phyloP scores from a whole-genome alignment of 176 grass and related monocot genomes.

The Carex pumila region DNA sequence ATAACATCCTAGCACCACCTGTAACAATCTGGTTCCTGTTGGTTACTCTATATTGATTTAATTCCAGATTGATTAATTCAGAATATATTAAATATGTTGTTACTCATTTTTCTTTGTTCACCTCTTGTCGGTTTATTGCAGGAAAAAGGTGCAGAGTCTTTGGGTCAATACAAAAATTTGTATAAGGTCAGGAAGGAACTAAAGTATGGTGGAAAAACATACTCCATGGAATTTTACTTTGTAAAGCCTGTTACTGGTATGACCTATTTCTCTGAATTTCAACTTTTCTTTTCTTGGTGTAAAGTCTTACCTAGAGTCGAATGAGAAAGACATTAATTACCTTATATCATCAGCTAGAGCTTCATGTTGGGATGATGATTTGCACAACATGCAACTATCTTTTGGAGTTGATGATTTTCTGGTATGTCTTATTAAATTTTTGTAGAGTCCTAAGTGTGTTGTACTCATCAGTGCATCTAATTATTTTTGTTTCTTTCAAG shows the following conservation, averaged over 20 bases:
- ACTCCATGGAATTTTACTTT: constrained; percentile 85
- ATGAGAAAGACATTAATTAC: not conserved
- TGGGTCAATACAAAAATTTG: constrained; percentile 53
- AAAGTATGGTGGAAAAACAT: constrained; percentile 81
- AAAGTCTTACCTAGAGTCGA: not conserved
- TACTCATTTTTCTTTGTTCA: not conserved
- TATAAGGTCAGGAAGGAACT: constrained; percentile 66
- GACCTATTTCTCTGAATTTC: not conserved
- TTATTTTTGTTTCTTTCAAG: constrained; percentile 35
- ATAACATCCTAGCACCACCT: not conserved
- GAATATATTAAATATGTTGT: not conserved
- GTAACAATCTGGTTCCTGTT: not conserved
- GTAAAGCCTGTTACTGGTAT: constrained; percentile 59
- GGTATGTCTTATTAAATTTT: constrained; percentile 27
- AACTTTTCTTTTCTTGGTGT: constrained; percentile 13
- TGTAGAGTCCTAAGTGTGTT: not conserved
- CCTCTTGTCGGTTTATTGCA: constrained; percentile 26
- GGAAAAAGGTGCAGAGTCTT: constrained; percentile 77
- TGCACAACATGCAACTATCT: constrained; percentile 71
- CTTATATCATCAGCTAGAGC: constrained; percentile 52
- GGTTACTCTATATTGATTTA: not conserved
- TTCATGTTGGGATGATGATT: constrained; percentile 77
- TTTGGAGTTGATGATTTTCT: constrained; percentile 87
- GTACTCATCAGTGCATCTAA: not conserved
- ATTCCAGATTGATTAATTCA: not conserved